phyloP scores from a whole-genome alignment of 768 basidiomycete genomes.

The Candolleomyces eurysporus region DNA sequence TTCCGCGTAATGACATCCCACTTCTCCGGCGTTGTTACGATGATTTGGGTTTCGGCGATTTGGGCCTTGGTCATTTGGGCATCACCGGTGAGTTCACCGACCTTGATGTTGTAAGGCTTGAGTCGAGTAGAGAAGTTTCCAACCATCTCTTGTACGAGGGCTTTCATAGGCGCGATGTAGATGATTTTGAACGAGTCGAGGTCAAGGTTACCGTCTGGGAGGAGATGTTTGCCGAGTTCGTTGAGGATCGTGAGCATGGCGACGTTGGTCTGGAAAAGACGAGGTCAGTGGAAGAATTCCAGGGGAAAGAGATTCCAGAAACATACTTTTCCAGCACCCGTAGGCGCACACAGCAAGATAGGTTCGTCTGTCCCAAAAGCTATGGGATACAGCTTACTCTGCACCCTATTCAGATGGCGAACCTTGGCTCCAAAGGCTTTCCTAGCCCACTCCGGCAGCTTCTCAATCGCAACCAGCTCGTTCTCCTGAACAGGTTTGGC shows the following conservation, averaged over 20 bases:
- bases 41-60: slow-evolving; percentile 95
- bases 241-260: slow-evolving; percentile 94
- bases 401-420: slow-evolving; percentile 81
- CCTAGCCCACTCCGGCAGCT: slow-evolving; percentile 83
- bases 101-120: slow-evolving; percentile 65
- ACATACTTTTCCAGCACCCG: slow-evolving; percentile 94
- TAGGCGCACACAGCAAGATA: slow-evolving; percentile 93
- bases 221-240: slow-evolving; percentile 85
- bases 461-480: slow-evolving; percentile 69
- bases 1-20: slow-evolving; percentile 99
- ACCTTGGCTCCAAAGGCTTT: slow-evolving; percentile 72
- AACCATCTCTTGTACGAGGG: slow-evolving; percentile 98
- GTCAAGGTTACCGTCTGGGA: slow-evolving; percentile 77
- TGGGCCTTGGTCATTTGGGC: slow-evolving; percentile 98
- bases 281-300: slow-evolving; percentile 13
- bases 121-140: slow-evolving; percentile 88
- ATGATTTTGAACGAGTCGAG: slow-evolving; percentile 93
- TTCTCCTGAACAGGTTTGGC: slow-evolving; percentile 59
- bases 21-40: slow-evolving; percentile 98
- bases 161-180: slow-evolving; percentile 99
- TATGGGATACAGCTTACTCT: slow-evolving; percentile 89
- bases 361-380: slow-evolving; percentile 97
- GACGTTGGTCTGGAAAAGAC: slow-evolving; percentile 78
- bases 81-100: slow-evolving; percentile 96
- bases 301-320: neutral